Evolutionary conservation across 176 grass and related monocot genomes (phyloP).

Genomic region (Tillandsia leiboldiana): DNA sequence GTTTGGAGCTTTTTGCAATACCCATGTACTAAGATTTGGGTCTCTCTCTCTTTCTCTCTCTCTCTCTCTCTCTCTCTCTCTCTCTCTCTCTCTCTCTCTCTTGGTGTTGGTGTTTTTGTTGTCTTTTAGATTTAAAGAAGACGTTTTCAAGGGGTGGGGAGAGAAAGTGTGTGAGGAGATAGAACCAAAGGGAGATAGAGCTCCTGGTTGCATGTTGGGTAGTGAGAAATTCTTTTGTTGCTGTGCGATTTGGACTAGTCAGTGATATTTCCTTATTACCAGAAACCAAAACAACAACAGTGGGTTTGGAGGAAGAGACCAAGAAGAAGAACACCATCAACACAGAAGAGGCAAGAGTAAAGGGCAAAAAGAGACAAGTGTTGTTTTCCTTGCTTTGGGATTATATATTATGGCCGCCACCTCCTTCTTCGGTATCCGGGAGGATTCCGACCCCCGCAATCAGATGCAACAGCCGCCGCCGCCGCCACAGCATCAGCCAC

Average conservation of each 20-base stretch:
- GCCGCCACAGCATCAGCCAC: not conserved
- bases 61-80: not conserved
- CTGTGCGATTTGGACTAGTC: slow-evolving; percentile 17
- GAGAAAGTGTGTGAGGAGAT: slow-evolving; percentile 14
- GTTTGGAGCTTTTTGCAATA: not conserved
- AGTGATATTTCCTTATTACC: slow-evolving; percentile 18
- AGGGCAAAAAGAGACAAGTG: too few species aligned
- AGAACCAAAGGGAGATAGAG: not conserved
- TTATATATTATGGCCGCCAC: slow-evolving; percentile 15
- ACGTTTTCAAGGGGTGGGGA: not conserved
- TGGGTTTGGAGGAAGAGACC: not conserved
- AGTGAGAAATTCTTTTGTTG: slow-evolving; percentile 11
- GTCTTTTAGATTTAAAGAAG: slow-evolving; percentile 10
- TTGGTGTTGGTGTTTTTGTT: slow-evolving; percentile 14
- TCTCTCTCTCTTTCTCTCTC: not conserved
- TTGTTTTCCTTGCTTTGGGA: not conserved
- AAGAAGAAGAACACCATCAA: not conserved
- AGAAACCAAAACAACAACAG: slow-evolving; percentile 22
- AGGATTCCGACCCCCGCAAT: slow-evolving; percentile 10
- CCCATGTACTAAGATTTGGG: slow-evolving; percentile 11
- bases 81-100: not conserved
- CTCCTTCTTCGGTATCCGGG: slow-evolving; percentile 61
- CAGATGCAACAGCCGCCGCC: slow-evolving; percentile 22
- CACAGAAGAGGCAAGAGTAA: too few species aligned
- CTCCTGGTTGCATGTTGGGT: slow-evolving; percentile 13